These are phyloP conservation scores for Ehretia macrophylla DNA, from an alignment of 257 asterid species.

Conservation along the genomic window DNA sequence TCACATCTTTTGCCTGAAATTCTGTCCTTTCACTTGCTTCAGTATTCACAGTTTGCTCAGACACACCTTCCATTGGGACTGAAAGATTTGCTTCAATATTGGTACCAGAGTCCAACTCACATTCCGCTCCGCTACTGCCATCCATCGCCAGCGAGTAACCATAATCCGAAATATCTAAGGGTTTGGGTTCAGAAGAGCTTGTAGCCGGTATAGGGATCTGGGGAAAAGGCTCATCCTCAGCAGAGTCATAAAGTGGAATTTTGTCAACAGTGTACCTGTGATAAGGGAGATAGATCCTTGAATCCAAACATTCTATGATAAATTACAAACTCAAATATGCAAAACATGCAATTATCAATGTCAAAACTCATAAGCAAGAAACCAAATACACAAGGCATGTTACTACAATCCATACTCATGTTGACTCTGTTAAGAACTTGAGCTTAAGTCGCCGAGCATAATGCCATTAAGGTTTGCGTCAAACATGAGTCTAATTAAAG, in stretches of 20 bases:
- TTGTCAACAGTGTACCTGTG: conserved; percentile 83
- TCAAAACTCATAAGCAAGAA: too few species aligned
- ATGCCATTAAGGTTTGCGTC: too few species aligned
- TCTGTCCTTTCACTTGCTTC: conserved; percentile 30
- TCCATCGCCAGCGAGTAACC: conserved; percentile 24
- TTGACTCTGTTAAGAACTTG: too few species aligned
- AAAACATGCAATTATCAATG: neutral
- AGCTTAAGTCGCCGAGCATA: too few species aligned
- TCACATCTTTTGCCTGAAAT: conserved; percentile 26
- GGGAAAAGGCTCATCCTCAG: conserved; percentile 72
- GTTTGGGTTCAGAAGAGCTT: conserved; percentile 30
- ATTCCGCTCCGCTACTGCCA: conserved; percentile 25
- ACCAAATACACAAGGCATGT: too few species aligned
- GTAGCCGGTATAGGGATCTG: conserved; percentile 26
- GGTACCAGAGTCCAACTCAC: conserved; percentile 23
- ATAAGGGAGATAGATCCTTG: conserved; percentile 2
- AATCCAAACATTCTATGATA: conserved; percentile 5
- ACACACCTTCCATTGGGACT: conserved; percentile 21
- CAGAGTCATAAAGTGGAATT: conserved; percentile 90
- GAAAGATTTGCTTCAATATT: conserved; percentile 20
- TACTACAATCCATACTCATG: too few species aligned
- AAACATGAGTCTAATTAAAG: too few species aligned
- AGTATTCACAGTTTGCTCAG: conserved; percentile 25
- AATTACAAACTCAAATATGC: conserved; percentile 3
- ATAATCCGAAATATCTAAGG: conserved; percentile 15